Base-by-base conservation (phyloP, 2,329 filamentous ascomycete genomes). In the Didymella arachidicola region DNA sequence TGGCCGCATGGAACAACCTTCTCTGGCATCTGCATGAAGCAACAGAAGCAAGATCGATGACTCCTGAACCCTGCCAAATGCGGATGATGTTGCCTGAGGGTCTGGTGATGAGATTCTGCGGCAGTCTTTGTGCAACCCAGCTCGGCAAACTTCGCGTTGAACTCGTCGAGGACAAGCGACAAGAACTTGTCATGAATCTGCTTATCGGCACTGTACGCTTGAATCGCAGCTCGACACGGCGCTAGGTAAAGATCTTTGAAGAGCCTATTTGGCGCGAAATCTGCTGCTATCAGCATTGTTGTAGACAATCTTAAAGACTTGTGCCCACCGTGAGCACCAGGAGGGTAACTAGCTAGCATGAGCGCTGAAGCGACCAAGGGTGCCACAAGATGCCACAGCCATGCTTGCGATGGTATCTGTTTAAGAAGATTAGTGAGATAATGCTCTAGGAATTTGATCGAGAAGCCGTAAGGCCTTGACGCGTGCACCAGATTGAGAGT, bases 331-430 rank as follows among this genome's bases (percentile, higher is more conserved):
- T 73, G 63, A 11, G 65, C 50, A 8, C 58, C 51, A 22, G 65
- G 65, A 26, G 67, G 65, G 49, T 71, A 73, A 29, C 60, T 65
- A 7, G 67, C 57, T 3, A 74, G 55, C 29, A 70, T 42, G 1
- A 73, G 44, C 16, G 69, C 62, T 3, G 65, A 73, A 11, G 65
- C 65, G 25, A 74, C 38, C 14, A 74, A 32, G 18, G 70, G 68
- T 32, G 58, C 52, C 10, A 61, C 42, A 29, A 72, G 48, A 50
- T 68, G 59, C 61, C 54, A 69, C 6, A 69, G 46, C 64, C 59
- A 71, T 18, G 61, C 58, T 39, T 71, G 46, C 12, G 58, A 67
- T 8, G 69, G 71, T 25, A 72, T 55, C 14, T 63, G 38, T 47
- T 25, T 2, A 72, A 36, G 11, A 73, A 38, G n/a, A n/a, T 72